Evolutionary conservation across 2,329 filamentous ascomycete species (phyloP).

Genomic region (Ilyonectria sp.): DNA sequence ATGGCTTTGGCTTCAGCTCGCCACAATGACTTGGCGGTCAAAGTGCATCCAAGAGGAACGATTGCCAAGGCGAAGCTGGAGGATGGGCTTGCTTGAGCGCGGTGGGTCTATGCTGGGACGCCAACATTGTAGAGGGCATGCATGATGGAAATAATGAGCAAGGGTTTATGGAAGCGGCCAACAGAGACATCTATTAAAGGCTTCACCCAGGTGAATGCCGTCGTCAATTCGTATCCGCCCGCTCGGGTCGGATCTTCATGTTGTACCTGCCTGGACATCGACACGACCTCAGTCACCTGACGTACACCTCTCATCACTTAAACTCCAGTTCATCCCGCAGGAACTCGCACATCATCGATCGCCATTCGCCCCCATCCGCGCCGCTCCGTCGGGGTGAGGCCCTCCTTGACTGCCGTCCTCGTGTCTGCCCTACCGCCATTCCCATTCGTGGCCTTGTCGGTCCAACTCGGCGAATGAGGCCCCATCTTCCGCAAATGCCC

Average conservation of each 20-base stretch:
- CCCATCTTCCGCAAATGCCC: conserved; percentile 41
- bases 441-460: conserved; percentile 47
- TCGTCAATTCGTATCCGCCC: neutral
- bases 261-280: neutral
- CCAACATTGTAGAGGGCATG: conserved; percentile 7
- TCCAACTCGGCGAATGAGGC: conserved; percentile 32
- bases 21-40: neutral
- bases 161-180: conserved; percentile 10
- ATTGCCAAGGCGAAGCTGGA: neutral
- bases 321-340: conserved; percentile 1
- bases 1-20: conserved; percentile 14
- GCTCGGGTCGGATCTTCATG: neutral
- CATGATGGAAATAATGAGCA: conserved; percentile 15
- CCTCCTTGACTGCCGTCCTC: conserved; percentile 33
- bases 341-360: conserved; percentile 16
- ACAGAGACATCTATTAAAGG: conserved; percentile 6
- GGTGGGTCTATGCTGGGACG: neutral
- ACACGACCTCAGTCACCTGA: conserved; percentile 14
- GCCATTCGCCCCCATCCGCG: conserved; percentile 39
- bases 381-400: conserved; percentile 33
- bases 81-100: neutral
- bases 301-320: conserved; percentile 3
- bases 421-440: conserved; percentile 22
- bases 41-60: neutral
- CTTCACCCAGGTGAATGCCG: neutral